Evolutionary conservation across 2,329 filamentous ascomycete genomes (phyloP).

Genomic region (Macrophomina tecta): DNA sequence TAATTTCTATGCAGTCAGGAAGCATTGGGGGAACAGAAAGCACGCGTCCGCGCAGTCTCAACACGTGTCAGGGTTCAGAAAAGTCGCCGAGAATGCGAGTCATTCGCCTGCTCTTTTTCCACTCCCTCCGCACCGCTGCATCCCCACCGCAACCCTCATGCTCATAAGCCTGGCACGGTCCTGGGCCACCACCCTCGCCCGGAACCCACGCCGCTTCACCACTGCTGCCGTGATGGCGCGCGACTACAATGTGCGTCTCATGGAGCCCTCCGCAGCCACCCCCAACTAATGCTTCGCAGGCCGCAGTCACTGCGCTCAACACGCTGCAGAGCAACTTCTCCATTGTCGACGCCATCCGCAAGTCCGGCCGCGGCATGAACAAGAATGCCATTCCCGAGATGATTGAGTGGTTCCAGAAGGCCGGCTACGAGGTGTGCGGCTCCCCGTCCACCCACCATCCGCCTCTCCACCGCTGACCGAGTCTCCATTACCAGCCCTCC

Average conservation of each 20-base stretch:
- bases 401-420: constrained; percentile 74
- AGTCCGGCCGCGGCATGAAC: constrained; percentile 76
- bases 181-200: constrained; percentile 15
- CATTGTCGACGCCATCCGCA: constrained; percentile 76
- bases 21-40: neutral
- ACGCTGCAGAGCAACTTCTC: constrained; percentile 80
- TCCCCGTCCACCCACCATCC: constrained; percentile 24
- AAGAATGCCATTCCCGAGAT: constrained; percentile 80
- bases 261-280: neutral
- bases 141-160: constrained; percentile 18
- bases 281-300: constrained; percentile 45
- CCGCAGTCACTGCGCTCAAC: constrained; percentile 76
- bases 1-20: no score
- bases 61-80: neutral
- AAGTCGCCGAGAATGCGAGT: constrained; percentile 22
- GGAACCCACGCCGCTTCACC: constrained; percentile 9
- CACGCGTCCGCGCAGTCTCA: neutral
- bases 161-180: constrained; percentile 23
- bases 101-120: constrained; percentile 13
- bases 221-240: constrained; percentile 28
- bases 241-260: constrained; percentile 31
- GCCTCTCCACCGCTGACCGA: neutral
- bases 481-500: constrained; percentile 55
- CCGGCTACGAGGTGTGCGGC: constrained; percentile 73
- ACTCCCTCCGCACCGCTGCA: constrained; percentile 3